These are phyloP conservation scores for Selaginella moellendorffii DNA, from an alignment of 75 land plant genomes.

Conservation along the genomic window DNA sequence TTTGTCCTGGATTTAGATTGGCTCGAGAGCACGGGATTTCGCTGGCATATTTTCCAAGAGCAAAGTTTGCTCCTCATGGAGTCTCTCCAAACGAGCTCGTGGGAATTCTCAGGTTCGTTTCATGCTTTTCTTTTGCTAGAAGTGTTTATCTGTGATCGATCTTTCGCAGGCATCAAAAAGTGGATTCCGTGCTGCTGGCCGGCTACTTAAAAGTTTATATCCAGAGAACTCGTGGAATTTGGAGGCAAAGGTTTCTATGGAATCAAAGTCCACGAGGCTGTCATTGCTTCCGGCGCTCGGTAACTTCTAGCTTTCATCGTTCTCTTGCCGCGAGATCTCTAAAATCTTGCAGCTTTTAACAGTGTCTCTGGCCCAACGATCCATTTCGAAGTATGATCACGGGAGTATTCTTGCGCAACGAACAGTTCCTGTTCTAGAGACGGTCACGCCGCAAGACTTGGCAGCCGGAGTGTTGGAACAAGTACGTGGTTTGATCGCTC, in stretches of 20 bases:
- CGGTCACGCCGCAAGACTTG: slow-evolving; percentile 51
- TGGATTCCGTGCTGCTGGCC: slow-evolving; percentile 68
- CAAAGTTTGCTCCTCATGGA: no score
- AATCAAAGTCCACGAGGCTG: slow-evolving; percentile 83
- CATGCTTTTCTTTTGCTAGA: no score
- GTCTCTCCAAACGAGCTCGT: slow-evolving; percentile 55
- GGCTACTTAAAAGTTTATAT: slow-evolving; percentile 82
- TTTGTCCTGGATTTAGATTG: no score
- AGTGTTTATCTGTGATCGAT: no score
- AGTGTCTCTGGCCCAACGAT: slow-evolving; percentile 92
- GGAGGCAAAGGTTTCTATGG: slow-evolving; percentile 97
- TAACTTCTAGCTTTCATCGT: slow-evolving; percentile 11
- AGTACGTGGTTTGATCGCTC: no score
- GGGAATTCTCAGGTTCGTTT: slow-evolving; percentile 46
- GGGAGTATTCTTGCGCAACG: slow-evolving; percentile 79
- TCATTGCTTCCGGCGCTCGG: slow-evolving; percentile 93
- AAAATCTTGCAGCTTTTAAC: not conserved
- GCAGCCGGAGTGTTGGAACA: slow-evolving; percentile 74
- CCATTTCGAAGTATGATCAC: slow-evolving; percentile 83
- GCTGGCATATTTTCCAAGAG: slow-evolving; percentile 40
- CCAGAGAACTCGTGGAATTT: slow-evolving; percentile 64
- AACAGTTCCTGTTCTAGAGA: slow-evolving; percentile 62
- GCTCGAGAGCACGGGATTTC: slow-evolving; percentile 58
- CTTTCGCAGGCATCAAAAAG: slow-evolving; percentile 1
- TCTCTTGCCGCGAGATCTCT: no score